Evolutionary conservation across 1,284 basidiomycete genomes (phyloP).

Genomic region (Cryptococcus sp.): DNA sequence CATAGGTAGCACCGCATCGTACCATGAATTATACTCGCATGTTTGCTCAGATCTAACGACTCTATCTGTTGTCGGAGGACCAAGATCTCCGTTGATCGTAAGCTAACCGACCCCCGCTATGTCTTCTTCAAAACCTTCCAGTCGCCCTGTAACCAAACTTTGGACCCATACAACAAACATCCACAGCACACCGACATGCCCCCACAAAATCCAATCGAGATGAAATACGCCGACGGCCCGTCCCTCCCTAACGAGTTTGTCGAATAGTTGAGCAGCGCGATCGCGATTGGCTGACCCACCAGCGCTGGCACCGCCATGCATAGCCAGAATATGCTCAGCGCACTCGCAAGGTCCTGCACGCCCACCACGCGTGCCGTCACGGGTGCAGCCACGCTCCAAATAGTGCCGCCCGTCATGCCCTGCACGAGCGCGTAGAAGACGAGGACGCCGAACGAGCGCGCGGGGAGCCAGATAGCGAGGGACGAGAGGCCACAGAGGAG

Average conservation of each 20-base stretch:
- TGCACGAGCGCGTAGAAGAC: conserved; percentile 49
- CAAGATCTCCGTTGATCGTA: no score
- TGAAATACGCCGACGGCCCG: conserved; percentile 44
- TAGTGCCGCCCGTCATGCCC: conserved; percentile 49
- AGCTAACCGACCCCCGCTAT: conserved; percentile 1
- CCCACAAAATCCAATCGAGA: conserved; percentile 49
- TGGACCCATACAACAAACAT: conserved; percentile 40
- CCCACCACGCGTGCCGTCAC: conserved; percentile 48
- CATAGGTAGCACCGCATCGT: not conserved
- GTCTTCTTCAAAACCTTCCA: conserved; percentile 35
- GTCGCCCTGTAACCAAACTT: conserved; percentile 43
- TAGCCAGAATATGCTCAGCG: conserved; percentile 50
- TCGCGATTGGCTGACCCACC: conserved; percentile 49
- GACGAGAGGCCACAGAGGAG: conserved; percentile 48
- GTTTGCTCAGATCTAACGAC: no score
- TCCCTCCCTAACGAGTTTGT: conserved; percentile 26
- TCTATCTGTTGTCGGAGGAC: no score
- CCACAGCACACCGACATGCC: conserved; percentile 38
- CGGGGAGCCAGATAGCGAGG: conserved; percentile 51
- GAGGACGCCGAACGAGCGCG: conserved; percentile 47
- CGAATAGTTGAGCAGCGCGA: conserved; percentile 48
- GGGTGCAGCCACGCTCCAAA: conserved; percentile 48
- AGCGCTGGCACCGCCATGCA: conserved; percentile 40
- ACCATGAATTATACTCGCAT: not conserved
- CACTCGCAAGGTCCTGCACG: conserved; percentile 48